Conservation (phyloP, 2,329 filamentous ascomycete species). For the Chrysoporthe puriensis region DNA sequence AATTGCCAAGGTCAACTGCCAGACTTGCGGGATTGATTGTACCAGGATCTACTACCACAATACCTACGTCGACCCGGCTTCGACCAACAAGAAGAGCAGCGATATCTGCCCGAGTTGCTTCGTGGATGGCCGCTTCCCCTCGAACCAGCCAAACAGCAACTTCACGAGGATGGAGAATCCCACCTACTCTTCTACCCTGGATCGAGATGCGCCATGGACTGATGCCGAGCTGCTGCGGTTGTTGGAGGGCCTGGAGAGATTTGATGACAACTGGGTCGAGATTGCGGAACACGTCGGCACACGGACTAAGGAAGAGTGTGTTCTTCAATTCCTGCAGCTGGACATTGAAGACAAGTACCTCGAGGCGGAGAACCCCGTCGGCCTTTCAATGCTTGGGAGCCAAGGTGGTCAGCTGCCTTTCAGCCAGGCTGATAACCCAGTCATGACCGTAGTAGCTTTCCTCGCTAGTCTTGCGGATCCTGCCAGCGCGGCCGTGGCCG, state of each 20-base stretch:
- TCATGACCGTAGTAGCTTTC: constrained; percentile 95
- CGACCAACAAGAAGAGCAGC: constrained; percentile 72
- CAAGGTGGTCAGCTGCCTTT: constrained; percentile 84
- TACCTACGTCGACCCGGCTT: constrained; percentile 51
- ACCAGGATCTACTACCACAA: constrained; percentile 65
- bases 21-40: constrained; percentile 91
- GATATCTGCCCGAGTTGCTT: constrained; percentile 93
- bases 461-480: constrained; percentile 90
- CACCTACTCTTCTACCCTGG: constrained; percentile 75
- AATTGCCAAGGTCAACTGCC: constrained; percentile 76
- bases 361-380: constrained; percentile 71
- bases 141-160: constrained; percentile 75
- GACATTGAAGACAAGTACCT: constrained; percentile 98
- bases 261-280: constrained; percentile 93
- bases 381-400: constrained; percentile 69
- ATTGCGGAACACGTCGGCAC: constrained; percentile 92
- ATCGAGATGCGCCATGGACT: constrained; percentile 87
- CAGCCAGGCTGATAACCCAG: constrained; percentile 90
- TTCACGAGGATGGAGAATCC: constrained; percentile 90
- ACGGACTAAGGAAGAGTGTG: constrained; percentile 91
- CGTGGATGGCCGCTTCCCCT: constrained; percentile 80
- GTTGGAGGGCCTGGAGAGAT: constrained; percentile 87
- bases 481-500: constrained; percentile 85
- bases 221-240: constrained; percentile 88
- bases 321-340: constrained; percentile 92